phyloP scores from a whole-genome alignment of 1,284 basidiomycete species.

The Ceraceosorus bombacis region DNA sequence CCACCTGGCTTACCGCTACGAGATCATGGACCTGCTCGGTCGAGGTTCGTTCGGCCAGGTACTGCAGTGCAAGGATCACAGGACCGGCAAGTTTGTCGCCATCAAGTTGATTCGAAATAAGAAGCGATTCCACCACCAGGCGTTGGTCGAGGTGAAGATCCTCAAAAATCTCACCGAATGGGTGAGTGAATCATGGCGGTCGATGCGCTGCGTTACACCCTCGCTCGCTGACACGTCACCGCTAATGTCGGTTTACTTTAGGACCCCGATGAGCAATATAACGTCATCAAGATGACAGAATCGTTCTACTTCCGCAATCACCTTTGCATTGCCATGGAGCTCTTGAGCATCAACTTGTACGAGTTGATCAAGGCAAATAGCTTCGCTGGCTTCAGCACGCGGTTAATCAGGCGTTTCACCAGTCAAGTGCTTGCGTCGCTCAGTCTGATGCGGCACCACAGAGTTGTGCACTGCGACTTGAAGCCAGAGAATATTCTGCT shows the following conservation, averaged over 20 bases:
- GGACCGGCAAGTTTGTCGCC: constrained; percentile 89
- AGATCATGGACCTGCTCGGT: constrained; percentile 81
- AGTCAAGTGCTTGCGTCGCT: constrained; percentile 88
- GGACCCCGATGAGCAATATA: constrained; percentile 89
- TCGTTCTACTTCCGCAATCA: constrained; percentile 97
- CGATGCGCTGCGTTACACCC: background rate
- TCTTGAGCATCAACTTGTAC: constrained; percentile 96
- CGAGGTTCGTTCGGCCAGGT: constrained; percentile 99
- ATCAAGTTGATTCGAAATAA: constrained; percentile 99
- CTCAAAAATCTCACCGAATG: constrained; percentile 92
- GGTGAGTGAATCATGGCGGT: constrained; percentile 51
- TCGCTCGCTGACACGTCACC: background rate
- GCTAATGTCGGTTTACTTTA: background rate
- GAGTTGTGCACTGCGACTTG: constrained; percentile 97
- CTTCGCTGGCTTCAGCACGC: constrained; percentile 91
- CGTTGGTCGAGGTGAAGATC: constrained; percentile 96
- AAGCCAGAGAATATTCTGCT: constrained; percentile 99
- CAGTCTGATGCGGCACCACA: constrained; percentile 85
- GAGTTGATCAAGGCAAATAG: constrained; percentile 98
- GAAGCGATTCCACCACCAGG: constrained; percentile 97
- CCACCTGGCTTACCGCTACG: constrained; percentile 92
- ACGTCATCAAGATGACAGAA: constrained; percentile 97
- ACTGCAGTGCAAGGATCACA: constrained; percentile 88
- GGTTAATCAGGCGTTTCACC: constrained; percentile 89
- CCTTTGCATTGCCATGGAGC: constrained; percentile 95